Evolutionary conservation across 2,329 filamentous ascomycete genomes (phyloP).

Genomic region (Domatiomyces catenatus): DNA sequence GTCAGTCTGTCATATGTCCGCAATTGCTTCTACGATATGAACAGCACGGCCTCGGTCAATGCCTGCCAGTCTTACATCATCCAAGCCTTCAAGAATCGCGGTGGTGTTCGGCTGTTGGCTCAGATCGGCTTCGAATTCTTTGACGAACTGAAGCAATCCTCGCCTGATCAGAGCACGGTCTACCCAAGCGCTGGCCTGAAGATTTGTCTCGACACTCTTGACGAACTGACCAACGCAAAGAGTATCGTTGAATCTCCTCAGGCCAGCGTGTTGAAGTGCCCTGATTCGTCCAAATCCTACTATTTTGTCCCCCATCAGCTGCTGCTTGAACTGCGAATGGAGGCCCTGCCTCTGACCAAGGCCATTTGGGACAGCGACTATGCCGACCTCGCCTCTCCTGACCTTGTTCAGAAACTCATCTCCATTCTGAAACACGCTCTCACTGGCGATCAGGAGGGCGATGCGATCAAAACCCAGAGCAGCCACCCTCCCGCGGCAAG

Average conservation of each 20-base stretch:
- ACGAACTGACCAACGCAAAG: slow-evolving; percentile 60
- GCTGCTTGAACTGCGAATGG: slow-evolving; percentile 68
- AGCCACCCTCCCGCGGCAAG: slow-evolving; percentile 36
- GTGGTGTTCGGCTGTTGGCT: slow-evolving; percentile 60
- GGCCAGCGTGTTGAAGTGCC: slow-evolving; percentile 38
- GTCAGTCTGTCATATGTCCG: slow-evolving; percentile 52
- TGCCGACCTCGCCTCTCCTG: slow-evolving; percentile 62
- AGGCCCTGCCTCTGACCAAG: slow-evolving; percentile 59
- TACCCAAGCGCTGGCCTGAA: slow-evolving; percentile 51
- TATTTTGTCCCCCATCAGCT: slow-evolving; percentile 59
- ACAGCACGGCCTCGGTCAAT: slow-evolving; percentile 5
- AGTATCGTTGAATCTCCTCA: slow-evolving; percentile 62
- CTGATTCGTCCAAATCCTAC: slow-evolving; percentile 42
- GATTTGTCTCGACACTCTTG: slow-evolving; percentile 53
- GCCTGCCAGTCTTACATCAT: slow-evolving; percentile 53
- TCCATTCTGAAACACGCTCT: slow-evolving; percentile 69
- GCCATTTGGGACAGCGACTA: slow-evolving; percentile 67
- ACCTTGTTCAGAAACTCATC: slow-evolving; percentile 63
- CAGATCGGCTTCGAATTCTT: slow-evolving; percentile 56
- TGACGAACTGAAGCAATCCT: slow-evolving; percentile 37
- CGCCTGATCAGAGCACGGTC: slow-evolving; percentile 30
- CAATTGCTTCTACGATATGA: slow-evolving; percentile 30
- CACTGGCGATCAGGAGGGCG: slow-evolving; percentile 58
- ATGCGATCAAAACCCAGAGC: slow-evolving; percentile 47
- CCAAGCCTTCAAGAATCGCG: slow-evolving; percentile 68